Evolutionary conservation across 352 stramenopile genomes (phyloP).

Genomic region (Aphanomyces stellatus): DNA sequence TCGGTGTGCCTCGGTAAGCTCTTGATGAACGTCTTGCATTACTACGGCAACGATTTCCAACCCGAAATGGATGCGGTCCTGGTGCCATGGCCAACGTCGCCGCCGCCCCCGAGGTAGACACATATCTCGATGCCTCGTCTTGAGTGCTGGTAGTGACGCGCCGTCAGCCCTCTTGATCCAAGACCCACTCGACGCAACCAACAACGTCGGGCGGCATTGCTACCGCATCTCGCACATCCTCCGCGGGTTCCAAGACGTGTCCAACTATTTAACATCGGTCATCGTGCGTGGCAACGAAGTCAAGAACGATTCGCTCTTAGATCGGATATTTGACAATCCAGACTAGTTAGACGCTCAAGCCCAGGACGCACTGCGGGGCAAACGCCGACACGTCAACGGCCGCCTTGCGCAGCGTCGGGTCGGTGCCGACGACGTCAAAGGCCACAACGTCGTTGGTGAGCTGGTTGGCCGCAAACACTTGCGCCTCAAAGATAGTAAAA

Average conservation of each 20-base stretch:
- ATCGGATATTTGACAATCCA: constrained; percentile 4
- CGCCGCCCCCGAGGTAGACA: too few relatives aligned
- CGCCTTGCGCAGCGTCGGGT: neutral
- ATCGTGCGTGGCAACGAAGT: constrained; percentile 58
- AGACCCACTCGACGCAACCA: constrained; percentile 54
- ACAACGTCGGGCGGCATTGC: constrained; percentile 80
- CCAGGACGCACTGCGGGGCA: neutral
- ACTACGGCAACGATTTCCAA: constrained; percentile 75
- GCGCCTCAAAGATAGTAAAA: constrained; percentile 4
- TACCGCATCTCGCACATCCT: constrained; percentile 80
- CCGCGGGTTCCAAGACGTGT: constrained; percentile 71
- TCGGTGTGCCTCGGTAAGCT: constrained; percentile 54
- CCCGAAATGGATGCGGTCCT: constrained; percentile 58
- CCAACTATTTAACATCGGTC: constrained; percentile 69
- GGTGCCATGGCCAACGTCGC: too few relatives aligned
- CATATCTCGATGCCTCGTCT: too few relatives aligned
- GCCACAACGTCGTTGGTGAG: neutral
- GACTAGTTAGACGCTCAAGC: neutral
- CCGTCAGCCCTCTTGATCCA: constrained; percentile 40
- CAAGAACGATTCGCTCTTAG: constrained; percentile 23
- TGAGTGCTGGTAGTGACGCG: neutral
- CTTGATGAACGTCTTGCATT: constrained; percentile 78
- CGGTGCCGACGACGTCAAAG: too few relatives aligned
- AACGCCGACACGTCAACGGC: neutral
- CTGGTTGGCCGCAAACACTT: constrained; percentile 6